Base-by-base conservation (phyloP, 805 yeast species). In the Cyberlindnera misumaiensis region DNA sequence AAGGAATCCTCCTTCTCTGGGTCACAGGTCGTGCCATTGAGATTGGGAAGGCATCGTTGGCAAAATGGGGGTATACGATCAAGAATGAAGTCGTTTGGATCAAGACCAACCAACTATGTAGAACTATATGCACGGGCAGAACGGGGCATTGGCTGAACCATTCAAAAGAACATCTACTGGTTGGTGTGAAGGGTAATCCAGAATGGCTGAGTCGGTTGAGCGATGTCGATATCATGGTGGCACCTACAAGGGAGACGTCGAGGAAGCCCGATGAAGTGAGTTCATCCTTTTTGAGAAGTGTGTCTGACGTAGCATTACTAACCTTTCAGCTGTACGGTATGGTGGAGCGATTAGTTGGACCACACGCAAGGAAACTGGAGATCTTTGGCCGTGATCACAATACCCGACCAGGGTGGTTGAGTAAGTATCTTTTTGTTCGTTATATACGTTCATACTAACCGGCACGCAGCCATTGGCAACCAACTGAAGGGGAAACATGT, bases 81-180 rank as follows among this genome's bases (percentile, higher is more conserved):
- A 63, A 75, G 16, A 90, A 88, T 57, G 97, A 89, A 56, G 60
- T 89, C 44, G 74, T 89, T 8, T 89, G 97, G 97, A 73, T 87
- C 42, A 89, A 89, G 58, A 77, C 93, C 5, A 89, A 89, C 58
- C 97, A 90, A 56, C 62, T 90, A 44, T 76, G 81, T 15, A 67
- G 95, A 43, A 89, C 96, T 0, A 88, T 89, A 31, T 88, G 94
- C 43, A 90, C 97, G 0, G 97, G 97, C 1, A 66, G 97, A 46
- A 89, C 97, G 0, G 97, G 97, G 0, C 97, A 89, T 58, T 89
- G 97, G 97, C 67, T 89, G 38, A 89, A 89, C 55, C 97, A 89
- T 60, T 83, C 96, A 0, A 89, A 89, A 51, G 97, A 89, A 58
- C 97, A 89, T 56, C 64, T 87, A 32, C 60, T 89, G 4, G 83